Evolutionary conservation across 2,329 filamentous ascomycete genomes (phyloP).

Genomic region (Peltaster fructicola): DNA sequence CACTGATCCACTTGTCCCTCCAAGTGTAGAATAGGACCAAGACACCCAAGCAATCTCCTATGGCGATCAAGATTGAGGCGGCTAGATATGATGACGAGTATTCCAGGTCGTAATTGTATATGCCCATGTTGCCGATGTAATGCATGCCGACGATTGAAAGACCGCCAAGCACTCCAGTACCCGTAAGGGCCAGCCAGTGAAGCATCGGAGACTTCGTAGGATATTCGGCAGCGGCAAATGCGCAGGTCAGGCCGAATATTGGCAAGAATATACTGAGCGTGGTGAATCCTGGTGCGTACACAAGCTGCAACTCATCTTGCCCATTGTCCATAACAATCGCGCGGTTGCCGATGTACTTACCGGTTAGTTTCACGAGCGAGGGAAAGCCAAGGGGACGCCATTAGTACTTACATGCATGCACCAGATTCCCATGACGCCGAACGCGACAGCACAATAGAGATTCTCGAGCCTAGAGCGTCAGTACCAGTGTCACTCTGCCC

Average conservation of each 20-base stretch:
- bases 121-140: constrained; percentile 71
- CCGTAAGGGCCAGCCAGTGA: constrained; percentile 21
- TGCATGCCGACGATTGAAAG: constrained; percentile 71
- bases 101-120: constrained; percentile 53
- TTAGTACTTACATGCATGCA: constrained; percentile 61
- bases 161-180: constrained; percentile 54
- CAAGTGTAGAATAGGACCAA: constrained; percentile 63
- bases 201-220: constrained; percentile 14
- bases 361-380: too few relatives aligned
- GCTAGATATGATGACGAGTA: constrained; percentile 45
- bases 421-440: constrained; percentile 33
- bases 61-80: constrained; percentile 54
- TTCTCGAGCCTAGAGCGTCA: constrained; percentile 23
- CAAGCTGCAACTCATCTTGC: constrained; percentile 45
- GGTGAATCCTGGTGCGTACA: constrained; percentile 56
- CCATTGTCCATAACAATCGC: constrained; percentile 55
- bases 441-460: constrained; percentile 23
- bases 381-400: too few relatives aligned
- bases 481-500: background rate
- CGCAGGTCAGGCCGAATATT: constrained; percentile 52
- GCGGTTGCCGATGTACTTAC: constrained; percentile 44
- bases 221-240: constrained; percentile 49
- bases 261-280: constrained; percentile 66
- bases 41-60: constrained; percentile 51
- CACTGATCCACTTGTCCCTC: constrained; percentile 57